phyloP scores from a whole-genome alignment of 2,329 filamentous ascomycete species.

The Alternaria sp. region DNA sequence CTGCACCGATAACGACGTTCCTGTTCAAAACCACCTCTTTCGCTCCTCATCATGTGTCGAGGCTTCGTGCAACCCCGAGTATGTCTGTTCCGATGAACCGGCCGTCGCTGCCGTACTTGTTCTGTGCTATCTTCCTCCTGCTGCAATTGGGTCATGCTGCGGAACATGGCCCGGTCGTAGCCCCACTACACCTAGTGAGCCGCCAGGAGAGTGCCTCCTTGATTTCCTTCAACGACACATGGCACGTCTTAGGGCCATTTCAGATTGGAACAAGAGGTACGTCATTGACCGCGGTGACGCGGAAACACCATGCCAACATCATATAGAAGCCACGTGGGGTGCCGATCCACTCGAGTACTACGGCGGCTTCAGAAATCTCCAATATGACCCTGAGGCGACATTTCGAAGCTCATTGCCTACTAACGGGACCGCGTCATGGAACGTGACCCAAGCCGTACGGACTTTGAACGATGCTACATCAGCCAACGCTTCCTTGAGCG shows the following conservation, averaged over 20 bases:
- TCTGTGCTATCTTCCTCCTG: conserved; percentile 8
- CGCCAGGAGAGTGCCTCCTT: conserved; percentile 15
- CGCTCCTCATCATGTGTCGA: neutral
- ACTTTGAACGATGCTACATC: conserved; percentile 28
- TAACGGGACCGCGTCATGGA: conserved; percentile 61
- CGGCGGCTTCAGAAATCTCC: conserved; percentile 59
- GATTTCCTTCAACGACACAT: conserved; percentile 48
- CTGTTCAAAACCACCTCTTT: neutral
- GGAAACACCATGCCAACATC: conserved; percentile 16
- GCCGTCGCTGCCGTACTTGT: conserved; percentile 7
- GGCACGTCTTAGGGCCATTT: conserved; percentile 64
- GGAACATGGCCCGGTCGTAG: conserved; percentile 26
- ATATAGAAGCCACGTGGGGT: conserved; percentile 63
- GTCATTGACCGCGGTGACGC: conserved; percentile 13
- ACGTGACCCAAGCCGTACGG: conserved; percentile 43
- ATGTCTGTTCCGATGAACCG: conserved; percentile 5
- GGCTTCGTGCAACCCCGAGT: neutral
- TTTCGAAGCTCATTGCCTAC: conserved; percentile 59
- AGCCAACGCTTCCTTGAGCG: conserved; percentile 49
- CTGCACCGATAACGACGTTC: neutral
- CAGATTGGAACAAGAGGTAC: conserved; percentile 64
- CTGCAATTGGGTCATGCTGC: conserved; percentile 22
- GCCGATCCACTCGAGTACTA: conserved; percentile 62
- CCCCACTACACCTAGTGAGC: conserved; percentile 11
- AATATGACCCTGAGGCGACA: conserved; percentile 49